phyloP scores from a whole-genome alignment of 768 basidiomycete species.

The Phylloporus sp. region DNA sequence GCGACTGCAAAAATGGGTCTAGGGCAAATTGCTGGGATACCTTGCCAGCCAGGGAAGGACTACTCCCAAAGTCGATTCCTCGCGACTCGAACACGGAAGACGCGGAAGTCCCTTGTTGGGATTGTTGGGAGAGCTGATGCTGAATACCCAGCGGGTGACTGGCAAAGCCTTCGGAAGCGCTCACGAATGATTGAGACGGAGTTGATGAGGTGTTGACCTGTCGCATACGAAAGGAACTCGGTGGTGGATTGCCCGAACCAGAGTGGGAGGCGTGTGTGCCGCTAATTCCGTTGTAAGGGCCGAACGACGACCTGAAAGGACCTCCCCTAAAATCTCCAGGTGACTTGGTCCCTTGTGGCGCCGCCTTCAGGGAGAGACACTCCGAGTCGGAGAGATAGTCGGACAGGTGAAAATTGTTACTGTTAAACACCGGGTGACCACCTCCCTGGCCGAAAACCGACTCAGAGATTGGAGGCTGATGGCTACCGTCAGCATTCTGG shows the following conservation, averaged over 20 bases:
- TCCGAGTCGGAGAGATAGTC: constrained; percentile 34
- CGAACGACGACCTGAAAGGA: constrained; percentile 34
- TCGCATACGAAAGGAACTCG: constrained; percentile 34
- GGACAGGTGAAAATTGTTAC: constrained; percentile 27
- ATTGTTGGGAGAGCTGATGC: constrained; percentile 32
- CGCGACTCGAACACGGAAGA: constrained; percentile 25
- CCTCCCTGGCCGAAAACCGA: constrained; percentile 30
- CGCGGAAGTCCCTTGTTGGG: constrained; percentile 27
- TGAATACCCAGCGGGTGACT: constrained; percentile 28
- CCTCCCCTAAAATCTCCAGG: constrained; percentile 33
- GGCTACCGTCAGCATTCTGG: constrained; percentile 29
- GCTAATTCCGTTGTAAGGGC: constrained; percentile 29
- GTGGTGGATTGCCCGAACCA: constrained; percentile 29
- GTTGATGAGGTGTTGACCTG: constrained; percentile 28
- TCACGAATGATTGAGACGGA: constrained; percentile 22
- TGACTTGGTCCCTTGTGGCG: constrained; percentile 25
- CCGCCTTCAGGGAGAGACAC: constrained; percentile 30
- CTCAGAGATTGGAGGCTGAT: constrained; percentile 30
- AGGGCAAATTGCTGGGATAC: constrained; percentile 30
- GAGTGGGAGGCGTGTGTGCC: constrained; percentile 20
- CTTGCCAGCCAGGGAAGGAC: constrained; percentile 23
- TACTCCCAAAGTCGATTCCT: constrained; percentile 32
- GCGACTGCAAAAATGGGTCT: constrained; percentile 32
- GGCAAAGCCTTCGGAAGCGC: constrained; percentile 23
- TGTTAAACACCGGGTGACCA: constrained; percentile 40